Base-by-base conservation (phyloP, 257 asterid genomes). In the Mitragyna speciosa region DNA sequence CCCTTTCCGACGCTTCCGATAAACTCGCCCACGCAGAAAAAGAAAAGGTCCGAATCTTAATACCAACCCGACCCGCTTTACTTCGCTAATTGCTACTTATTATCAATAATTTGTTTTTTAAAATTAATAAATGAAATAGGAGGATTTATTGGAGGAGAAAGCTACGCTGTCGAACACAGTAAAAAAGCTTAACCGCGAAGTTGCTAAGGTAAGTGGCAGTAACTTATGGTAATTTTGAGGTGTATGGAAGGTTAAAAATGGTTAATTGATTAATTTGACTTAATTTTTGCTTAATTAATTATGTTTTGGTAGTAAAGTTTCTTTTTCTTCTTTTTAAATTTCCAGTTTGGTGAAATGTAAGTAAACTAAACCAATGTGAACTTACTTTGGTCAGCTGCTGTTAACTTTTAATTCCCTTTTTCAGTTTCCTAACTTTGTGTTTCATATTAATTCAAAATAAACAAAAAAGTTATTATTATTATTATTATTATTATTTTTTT, bases 21-120 rank as follows among this genome's bases (percentile, higher is more conserved):
- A 84, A 90, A 70, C 94, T 92, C 80, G 80, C 97, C 70, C 84
- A 7, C 0, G 92, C 89, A 28, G 86, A 91, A 84, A 87, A 85
- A 76, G 97, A 93, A 20, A 95, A 95, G 94, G 99, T 95, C 72
- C 80, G 81, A 66, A n/a, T 26, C 75, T 22, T 17, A 67, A 0
- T 3, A 16, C 49, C 0, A 49, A 58, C 78, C 68, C 65, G 82
- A 51, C 80, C 80, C 63, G 0, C 5, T 19, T 54, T 19, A 19
- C 63, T 67, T 70, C 4, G 1, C 2, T 9, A 36, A 14, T 43
- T 1, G 9, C 30, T 14, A 51, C 28, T 28, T 17, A 48, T 33
- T 39, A 31, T 19, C n/a, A n/a, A n/a, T 47, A 5, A 1, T 28
- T 0, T 72, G 52, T 76, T 79, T 36, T 56, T n/a, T n/a, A n/a